Percentiles rank a stretch among this genome's conserved stretches.
Evolutionary conservation across 2,329 filamentous ascomycete genomes (phyloP).

Genomic region (Diaporthe sp.): DNA sequence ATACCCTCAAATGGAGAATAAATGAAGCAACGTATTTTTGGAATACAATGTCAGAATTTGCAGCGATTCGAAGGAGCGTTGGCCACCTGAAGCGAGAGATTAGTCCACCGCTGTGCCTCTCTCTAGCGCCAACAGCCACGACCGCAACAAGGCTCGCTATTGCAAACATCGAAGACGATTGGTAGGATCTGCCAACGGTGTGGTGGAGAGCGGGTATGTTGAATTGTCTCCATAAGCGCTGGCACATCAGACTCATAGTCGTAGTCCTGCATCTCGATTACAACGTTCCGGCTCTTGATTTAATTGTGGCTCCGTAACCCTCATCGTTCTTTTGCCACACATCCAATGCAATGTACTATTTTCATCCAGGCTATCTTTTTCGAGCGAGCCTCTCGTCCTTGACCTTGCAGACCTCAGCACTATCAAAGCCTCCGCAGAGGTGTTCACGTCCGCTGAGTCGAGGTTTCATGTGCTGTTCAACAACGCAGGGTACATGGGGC

Average conservation of each 20-base stretch:
- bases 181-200: not conserved
- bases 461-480: slow-evolving; percentile 58
- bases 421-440: slow-evolving; percentile 44
- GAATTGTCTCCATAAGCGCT: not conserved
- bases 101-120: not conserved
- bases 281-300: too few species aligned
- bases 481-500: slow-evolving; percentile 56
- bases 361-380: too few species aligned
- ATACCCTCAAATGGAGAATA: not conserved
- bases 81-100: not conserved
- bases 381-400: slow-evolving; percentile 48
- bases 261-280: not conserved
- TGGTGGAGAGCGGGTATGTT: not conserved
- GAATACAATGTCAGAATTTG: not conserved
- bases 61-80: not conserved
- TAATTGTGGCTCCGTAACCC: too few species aligned
- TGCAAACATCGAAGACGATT: not conserved
- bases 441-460: slow-evolving; percentile 43
- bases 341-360: too few species aligned
- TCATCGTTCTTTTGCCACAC: too few species aligned
- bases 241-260: slow-evolving; percentile 47
- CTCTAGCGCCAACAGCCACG: not conserved
- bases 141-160: not conserved
- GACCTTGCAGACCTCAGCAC: slow-evolving; percentile 48
- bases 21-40: not conserved